These are phyloP conservation scores for Fusarium continuum DNA, from an alignment of 2,329 filamentous ascomycete species.

Conservation along the genomic window DNA sequence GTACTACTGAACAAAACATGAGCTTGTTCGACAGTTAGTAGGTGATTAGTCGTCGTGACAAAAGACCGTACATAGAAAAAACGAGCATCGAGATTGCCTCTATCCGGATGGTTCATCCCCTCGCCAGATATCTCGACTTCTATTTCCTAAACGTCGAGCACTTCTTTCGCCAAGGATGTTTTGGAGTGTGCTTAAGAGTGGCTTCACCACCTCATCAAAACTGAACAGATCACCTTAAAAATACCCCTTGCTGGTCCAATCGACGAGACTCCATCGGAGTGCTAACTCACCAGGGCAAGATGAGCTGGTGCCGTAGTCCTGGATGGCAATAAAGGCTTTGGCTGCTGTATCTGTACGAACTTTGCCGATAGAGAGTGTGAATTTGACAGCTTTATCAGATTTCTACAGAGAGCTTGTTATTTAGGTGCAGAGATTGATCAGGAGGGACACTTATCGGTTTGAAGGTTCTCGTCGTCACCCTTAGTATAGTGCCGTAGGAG, in stretches of 20 bases:
- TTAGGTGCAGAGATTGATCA: not conserved
- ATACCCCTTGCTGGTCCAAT: conserved; percentile 20
- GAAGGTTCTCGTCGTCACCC: conserved; percentile 26
- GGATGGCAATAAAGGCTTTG: conserved; percentile 22
- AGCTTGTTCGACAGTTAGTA: conserved; percentile 17
- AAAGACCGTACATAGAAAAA: conserved; percentile 29
- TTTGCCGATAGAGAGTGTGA: conserved; percentile 22
- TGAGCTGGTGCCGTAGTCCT: conserved; percentile 13
- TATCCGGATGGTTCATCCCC: conserved; percentile 26
- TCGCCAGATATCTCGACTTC: conserved; percentile 21
- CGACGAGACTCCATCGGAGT: conserved; percentile 25
- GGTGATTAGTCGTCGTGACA: conserved; percentile 28
- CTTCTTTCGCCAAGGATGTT: conserved; percentile 8
- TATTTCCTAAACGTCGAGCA: conserved; percentile 27
- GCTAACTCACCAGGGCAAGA: conserved; percentile 25
- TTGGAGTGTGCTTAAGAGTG: conserved; percentile 7
- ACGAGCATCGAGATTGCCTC: conserved; percentile 30
- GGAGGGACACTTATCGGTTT: conserved; percentile 16
- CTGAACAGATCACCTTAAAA: conserved; percentile 29
- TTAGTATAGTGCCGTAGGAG: conserved; percentile 33
- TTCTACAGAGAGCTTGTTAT: not conserved
- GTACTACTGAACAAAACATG: conserved; percentile 10
- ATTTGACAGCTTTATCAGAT: conserved; percentile 24
- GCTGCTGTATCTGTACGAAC: conserved; percentile 9
- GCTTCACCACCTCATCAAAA: conserved; percentile 17